Evolutionary conservation across 352 stramenopile genomes (phyloP).

Genomic region (Phytophthora tubulina): DNA sequence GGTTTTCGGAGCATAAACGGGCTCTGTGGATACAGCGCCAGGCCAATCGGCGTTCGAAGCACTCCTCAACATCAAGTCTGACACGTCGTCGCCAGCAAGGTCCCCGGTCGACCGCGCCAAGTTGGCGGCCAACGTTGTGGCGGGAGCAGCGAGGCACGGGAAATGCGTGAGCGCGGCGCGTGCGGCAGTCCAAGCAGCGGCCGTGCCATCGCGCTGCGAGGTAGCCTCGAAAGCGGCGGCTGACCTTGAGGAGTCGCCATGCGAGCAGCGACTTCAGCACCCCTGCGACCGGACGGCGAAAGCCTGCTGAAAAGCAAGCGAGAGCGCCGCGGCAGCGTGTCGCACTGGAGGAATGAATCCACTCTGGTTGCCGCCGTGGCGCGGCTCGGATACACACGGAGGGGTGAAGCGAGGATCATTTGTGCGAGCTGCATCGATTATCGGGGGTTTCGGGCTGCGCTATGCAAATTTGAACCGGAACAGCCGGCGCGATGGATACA

Average conservation of each 20-base stretch:
- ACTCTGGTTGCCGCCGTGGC: background rate
- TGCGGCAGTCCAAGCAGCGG: background rate
- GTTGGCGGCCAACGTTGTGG: background rate
- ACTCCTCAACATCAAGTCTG: conserved; percentile 39
- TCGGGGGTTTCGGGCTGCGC: conserved; percentile 10
- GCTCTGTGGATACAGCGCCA: conserved; percentile 20
- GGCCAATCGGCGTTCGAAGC: background rate
- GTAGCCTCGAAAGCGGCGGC: background rate
- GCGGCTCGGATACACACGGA: conserved; percentile 7
- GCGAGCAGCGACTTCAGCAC: conserved; percentile 8
- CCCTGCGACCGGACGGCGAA: conserved; percentile 23
- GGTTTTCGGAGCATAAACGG: conserved; percentile 2
- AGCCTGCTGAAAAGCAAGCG: background rate
- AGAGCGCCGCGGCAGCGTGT: conserved; percentile 18
- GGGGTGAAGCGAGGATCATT: background rate
- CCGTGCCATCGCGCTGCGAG: background rate
- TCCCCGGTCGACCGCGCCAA: background rate
- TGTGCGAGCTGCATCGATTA: conserved; percentile 15
- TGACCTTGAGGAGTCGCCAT: conserved; percentile 14
- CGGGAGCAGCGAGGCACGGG: background rate
- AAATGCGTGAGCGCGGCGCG: background rate
- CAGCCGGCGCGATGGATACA: conserved; percentile 40
- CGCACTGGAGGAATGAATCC: conserved; percentile 41
- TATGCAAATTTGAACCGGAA: conserved; percentile 42
- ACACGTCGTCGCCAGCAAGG: conserved; percentile 27